Base-by-base conservation (phyloP, 768 basidiomycete genomes). In the Amanita rimosa region DNA sequence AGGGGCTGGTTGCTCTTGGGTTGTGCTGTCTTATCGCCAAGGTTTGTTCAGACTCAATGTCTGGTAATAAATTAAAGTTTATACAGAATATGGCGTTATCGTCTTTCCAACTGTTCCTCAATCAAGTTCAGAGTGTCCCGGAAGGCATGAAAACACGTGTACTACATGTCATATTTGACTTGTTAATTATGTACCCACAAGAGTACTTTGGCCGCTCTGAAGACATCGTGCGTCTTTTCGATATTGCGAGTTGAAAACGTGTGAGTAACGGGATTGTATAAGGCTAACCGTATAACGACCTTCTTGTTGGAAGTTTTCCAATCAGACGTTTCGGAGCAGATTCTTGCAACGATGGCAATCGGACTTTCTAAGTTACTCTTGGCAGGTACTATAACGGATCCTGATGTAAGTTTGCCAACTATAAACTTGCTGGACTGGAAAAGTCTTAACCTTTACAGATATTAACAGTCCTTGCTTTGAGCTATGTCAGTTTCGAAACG, bases 301-400 rank as follows among this genome's bases (percentile, higher is more conserved):
- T 78, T 85, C 53, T 61, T 88, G 9, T 24, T 51, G 33, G 43
- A 40, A 39, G 22, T 51, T 4, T 46, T 51, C n/a, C 43, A 51
- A 19, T 60, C 83, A 4, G 70, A 74, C 34, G 53, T 64, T 16
- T 61, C 72, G 11, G 53, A 54, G 24, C 39, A 64, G 0, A 62
- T 85, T 0, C 80, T 81, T 52, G 87, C 89, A 1, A 64, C 85
- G 4, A 67, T 91, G 10, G 83, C 81, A 52, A 69, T 86, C 24
- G 93, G 94, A 0, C 70, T 90, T 3, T 73, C 90, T n/a, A 98
- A 98, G 64, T 72, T 98, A 21, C 74, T 91, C 58, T 67, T 93
- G 5, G 69, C 81, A 0, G 86, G 86, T 0, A 79, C 87, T 70
- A 69, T 93, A 49, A 69, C 75, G 1, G 85, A 93, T 51, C 74